A percentile compares a stretch with the other conserved stretches of the same genome.
These are phyloP conservation scores for Candida sanyaensis DNA, from an alignment of 1,139 yeast species.

Conservation along the genomic window DNA sequence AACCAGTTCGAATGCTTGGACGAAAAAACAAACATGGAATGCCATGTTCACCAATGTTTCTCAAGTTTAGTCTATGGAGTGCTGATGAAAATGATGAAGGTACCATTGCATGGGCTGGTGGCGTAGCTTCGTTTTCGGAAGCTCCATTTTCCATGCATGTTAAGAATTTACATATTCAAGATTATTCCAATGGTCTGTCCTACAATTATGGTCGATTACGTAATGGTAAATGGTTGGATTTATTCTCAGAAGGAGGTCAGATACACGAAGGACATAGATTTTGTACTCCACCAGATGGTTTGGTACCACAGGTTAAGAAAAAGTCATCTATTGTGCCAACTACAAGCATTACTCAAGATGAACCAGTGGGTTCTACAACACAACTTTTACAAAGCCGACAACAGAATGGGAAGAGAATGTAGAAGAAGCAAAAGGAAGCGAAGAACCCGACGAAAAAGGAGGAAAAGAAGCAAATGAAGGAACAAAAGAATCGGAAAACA, in stretches of 20 bases:
- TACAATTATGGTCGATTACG: slow-evolving; percentile 30
- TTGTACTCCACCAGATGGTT: neutral
- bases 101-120: slow-evolving; percentile 48
- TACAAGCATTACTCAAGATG: neutral
- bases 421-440: neutral
- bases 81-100: slow-evolving; percentile 36
- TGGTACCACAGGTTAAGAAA: neutral
- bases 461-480: neutral
- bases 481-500: neutral
- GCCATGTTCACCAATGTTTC: slow-evolving; percentile 41
- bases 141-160: slow-evolving; percentile 40
- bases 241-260: slow-evolving; percentile 15
- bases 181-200: slow-evolving; percentile 32
- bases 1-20: slow-evolving; percentile 24
- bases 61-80: slow-evolving; percentile 45
- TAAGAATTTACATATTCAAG: slow-evolving; percentile 28
- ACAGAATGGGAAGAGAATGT: neutral
- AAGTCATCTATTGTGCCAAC: neutral
- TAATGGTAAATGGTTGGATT: slow-evolving; percentile 17
- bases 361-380: neutral
- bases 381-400: neutral
- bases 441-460: neutral
- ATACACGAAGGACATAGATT: slow-evolving; percentile 7
- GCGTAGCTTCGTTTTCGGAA: slow-evolving; percentile 31
- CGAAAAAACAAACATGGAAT: slow-evolving; percentile 28